Evolutionary conservation across 305 asterid genomes (phyloP), one percentile per base, ranked within the genome.

Genomic region (Salvia sclarea): DNA sequence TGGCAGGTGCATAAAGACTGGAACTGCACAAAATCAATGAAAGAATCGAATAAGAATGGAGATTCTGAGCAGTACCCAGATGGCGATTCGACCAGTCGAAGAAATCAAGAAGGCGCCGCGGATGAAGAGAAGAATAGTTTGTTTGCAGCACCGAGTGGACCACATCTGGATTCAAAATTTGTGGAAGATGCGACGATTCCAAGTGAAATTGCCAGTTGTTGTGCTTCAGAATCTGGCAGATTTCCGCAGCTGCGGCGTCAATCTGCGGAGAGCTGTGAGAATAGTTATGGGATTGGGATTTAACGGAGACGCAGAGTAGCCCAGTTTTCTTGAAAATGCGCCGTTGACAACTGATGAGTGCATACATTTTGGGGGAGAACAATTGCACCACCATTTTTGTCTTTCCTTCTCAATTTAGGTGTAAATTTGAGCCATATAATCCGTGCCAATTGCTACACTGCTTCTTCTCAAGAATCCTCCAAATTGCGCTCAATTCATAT

Each of bases 81-180:
- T 78, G 78, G 3, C 53, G 84, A 69, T 66, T 72, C n/a, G 95
- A 86, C 95, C 96, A 91, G 63, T 75, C 43, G 73, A 85, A 89
- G 88, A 91, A 91, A 70, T 87, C 91, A 12, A 83, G 80, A 28
- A 87, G 83, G 66, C 92, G 85, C 78, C 76, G 79, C 4, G 98
- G 95, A 24, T 91, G 88, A 62, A 84, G 59, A 5, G 84, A 57
- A 59, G 66, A 60, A 54, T 82, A 83, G 81, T 79, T 74, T 58
- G 69, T 76, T 52, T 66, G 81, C 57, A 91, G 89, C 49, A 91
- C 90, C 22, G 86, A 80, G 49, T 72, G 71, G 57, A 91, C 88
- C 77, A 91, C 91, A 66, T 86, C 81, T n/a, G 88, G 76, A 74
- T 81, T 75, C 60, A 91, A 71, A 52, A 70, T 77, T 40, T 54